These are phyloP conservation scores for Fusarium duplospermum DNA, from an alignment of 2,329 filamentous ascomycete genomes.

Conservation along the genomic window DNA sequence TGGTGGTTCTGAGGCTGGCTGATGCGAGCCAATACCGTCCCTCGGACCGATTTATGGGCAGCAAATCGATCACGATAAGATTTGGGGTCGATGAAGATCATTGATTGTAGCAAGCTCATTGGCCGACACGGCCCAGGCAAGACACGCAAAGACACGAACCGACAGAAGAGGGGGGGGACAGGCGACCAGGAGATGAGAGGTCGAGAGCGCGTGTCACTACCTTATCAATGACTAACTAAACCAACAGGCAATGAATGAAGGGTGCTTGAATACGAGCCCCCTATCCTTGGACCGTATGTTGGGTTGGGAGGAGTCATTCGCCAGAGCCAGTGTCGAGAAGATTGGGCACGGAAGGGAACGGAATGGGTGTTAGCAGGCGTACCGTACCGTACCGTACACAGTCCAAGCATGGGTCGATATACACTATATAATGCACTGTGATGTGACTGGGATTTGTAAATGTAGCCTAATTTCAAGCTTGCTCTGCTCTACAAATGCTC, in stretches of 20 bases:
- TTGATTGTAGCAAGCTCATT: slow-evolving; percentile 55
- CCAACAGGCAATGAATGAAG: not conserved
- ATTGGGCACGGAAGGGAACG: not conserved
- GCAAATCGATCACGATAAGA: slow-evolving; percentile 51
- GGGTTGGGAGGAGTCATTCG: not conserved
- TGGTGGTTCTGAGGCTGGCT: slow-evolving; percentile 36
- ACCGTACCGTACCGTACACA: too few species aligned
- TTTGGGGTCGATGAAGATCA: slow-evolving; percentile 52
- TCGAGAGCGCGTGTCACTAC: not conserved
- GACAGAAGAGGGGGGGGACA: not conserved
- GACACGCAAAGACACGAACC: slow-evolving; percentile 31
- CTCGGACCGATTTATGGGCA: slow-evolving; percentile 50
- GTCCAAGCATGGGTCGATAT: slow-evolving; percentile 60
- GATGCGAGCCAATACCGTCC: slow-evolving; percentile 54
- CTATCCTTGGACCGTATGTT: not conserved
- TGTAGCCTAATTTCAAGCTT: slow-evolving; percentile 62
- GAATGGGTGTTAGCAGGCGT: not conserved
- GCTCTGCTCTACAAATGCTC: slow-evolving; percentile 58
- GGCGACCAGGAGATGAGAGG: slow-evolving; percentile 24
- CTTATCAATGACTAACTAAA: not conserved
- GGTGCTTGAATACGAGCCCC: not conserved
- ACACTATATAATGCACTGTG: slow-evolving; percentile 52
- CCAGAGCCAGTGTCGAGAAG: not conserved
- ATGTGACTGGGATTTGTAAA: slow-evolving; percentile 53
- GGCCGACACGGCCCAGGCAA: slow-evolving; percentile 50